Conservation (phyloP, 2,329 filamentous ascomycete genomes). For the Ophiostoma piceae region DNA sequence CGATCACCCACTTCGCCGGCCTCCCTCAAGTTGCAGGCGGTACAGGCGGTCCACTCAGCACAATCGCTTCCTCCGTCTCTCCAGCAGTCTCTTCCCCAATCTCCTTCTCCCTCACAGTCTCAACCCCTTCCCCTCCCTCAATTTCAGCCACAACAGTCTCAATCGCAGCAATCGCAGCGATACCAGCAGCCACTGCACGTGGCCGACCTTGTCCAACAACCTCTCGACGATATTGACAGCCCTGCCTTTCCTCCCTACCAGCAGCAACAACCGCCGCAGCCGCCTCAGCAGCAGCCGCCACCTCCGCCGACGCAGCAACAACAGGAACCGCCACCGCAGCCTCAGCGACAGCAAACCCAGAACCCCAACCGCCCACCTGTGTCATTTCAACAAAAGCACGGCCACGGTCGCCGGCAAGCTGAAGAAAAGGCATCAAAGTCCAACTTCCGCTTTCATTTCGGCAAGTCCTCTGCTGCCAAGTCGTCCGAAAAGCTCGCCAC, state of each 20-base stretch:
- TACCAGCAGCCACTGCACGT: slow-evolving; percentile 32
- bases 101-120: slow-evolving; percentile 43
- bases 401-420: slow-evolving; percentile 32
- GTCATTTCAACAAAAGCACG: slow-evolving; percentile 30
- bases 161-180: slow-evolving; percentile 18
- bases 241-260: slow-evolving; percentile 30
- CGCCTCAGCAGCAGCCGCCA: slow-evolving; percentile 27
- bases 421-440: slow-evolving; percentile 44
- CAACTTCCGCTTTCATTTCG: slow-evolving; percentile 49
- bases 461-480: slow-evolving; percentile 39
- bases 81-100: slow-evolving; percentile 27
- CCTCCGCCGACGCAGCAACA: slow-evolving; percentile 26
- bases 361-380: slow-evolving; percentile 20
- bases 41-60: slow-evolving; percentile 9
- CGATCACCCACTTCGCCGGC: slow-evolving; percentile 43
- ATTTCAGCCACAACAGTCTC: slow-evolving; percentile 18
- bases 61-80: slow-evolving; percentile 7
- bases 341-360: slow-evolving; percentile 24
- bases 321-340: slow-evolving; percentile 26
- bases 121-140: slow-evolving; percentile 26
- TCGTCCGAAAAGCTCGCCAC: slow-evolving; percentile 35
- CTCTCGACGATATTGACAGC: slow-evolving; percentile 30
- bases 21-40: slow-evolving; percentile 23
- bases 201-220: slow-evolving; percentile 33
- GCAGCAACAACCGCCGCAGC: slow-evolving; percentile 28